Evolutionary conservation across 2,329 filamentous ascomycete species (phyloP), one percentile per base, ranked within the genome.

Genomic region (Sporothrix protearum): DNA sequence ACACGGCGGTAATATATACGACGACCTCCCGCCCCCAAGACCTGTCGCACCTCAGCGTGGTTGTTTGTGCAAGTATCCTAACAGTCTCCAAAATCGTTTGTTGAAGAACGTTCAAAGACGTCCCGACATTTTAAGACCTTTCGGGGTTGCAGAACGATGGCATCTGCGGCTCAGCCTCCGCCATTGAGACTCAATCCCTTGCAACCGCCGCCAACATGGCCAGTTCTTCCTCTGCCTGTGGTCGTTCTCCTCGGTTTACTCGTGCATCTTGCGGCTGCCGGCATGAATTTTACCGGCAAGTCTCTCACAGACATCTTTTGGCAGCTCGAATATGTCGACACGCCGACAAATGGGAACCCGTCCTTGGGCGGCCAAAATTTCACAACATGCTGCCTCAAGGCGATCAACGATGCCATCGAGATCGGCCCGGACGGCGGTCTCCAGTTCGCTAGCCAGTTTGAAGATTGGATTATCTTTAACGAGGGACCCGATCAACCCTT

Each of bases 351-450:
- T 16, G 9, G 55, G 16, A 68, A 68, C 12, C 63, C 69, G 2
- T 30, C 19, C 5, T 36, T 74, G 8, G 76, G 76, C 45, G 72
- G 74, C 4, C 77, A 77, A 6, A 77, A 78, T 51, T 76, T 76
- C 53, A 77, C 76, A 2, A 75, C 73, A 16, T 78, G 76, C 73
- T 78, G 76, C 53, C 64, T 77, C n/a, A 73, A 74, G 47, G 76
- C 76, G 25, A 42, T 78, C 59, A 73, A 73, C 30, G 72, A 75
- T 1, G 71, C 73, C 25, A 63, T 78, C 55, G 64, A 68, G 6
- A 53, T 77, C 47, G 71, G 59, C 9, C 73, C 61, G 16, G 47
- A 71, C 14, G 57, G 73, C 61, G 45, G 68, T 14, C 71, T 76
- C 7, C 68, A 51, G 19, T 71, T 70, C n/a, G 39, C 22, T 10